These are phyloP conservation scores for Arctium lappa DNA, from an alignment of 129 eudicot species.

Conservation along the genomic window DNA sequence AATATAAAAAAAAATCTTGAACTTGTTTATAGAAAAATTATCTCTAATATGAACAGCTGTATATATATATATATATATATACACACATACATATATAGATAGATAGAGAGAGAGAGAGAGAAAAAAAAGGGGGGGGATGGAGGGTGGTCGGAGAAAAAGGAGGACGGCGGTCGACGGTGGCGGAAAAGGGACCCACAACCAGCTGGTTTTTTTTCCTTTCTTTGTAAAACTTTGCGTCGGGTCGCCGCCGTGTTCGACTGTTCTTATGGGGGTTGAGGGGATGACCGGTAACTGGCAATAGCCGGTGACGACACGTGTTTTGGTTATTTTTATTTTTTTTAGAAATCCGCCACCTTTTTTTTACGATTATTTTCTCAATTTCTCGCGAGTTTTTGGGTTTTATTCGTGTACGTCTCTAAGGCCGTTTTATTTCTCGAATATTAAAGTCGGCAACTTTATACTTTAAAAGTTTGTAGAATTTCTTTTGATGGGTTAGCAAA, in stretches of 20 bases:
- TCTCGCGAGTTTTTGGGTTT: constrained; percentile 4
- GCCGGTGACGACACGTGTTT: constrained; percentile 54
- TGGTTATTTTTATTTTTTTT: not conserved
- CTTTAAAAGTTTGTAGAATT: constrained; percentile 10
- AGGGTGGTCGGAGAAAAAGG: constrained; percentile 8
- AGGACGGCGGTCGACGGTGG: constrained; percentile 29
- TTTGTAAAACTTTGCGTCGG: constrained; percentile 18
- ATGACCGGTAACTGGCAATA: constrained; percentile 38
- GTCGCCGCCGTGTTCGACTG: constrained; percentile 50
- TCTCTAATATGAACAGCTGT: constrained; percentile 22
- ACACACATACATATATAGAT: not conserved
- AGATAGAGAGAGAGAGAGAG: not conserved
- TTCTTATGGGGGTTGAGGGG: constrained; percentile 16
- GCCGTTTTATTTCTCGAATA: constrained; percentile 25
- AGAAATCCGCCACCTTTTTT: not conserved
- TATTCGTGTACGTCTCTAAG: constrained; percentile 38
- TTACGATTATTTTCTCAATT: not conserved
- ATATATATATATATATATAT: constrained; percentile 12
- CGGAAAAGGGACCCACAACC: constrained; percentile 30
- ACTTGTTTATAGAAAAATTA: constrained; percentile 7
- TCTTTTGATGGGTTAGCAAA: not conserved
- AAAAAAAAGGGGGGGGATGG: not conserved
- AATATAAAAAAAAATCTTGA: not conserved
- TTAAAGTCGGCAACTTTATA: constrained; percentile 24
- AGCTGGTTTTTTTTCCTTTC: constrained; percentile 28